Evolutionary conservation across 495 filamentous ascomycete genomes (phyloP).

Genomic region (Neurospora africana): DNA sequence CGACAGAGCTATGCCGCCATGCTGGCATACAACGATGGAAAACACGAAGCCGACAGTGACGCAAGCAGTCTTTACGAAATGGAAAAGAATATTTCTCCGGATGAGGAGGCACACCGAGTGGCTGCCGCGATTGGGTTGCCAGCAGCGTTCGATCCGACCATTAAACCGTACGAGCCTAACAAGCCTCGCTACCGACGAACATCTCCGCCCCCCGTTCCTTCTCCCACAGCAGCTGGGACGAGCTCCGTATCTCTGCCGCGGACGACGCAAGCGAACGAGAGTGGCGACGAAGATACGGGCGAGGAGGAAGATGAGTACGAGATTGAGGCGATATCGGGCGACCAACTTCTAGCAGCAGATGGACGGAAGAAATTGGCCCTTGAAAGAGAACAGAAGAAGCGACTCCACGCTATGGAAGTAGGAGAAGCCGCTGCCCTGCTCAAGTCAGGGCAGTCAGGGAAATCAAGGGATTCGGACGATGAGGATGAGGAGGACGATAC

Average conservation of each 20-base stretch:
- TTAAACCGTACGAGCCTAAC: conserved; percentile 31
- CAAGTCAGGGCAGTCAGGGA: conserved; percentile 13
- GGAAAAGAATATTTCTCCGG: conserved; percentile 32
- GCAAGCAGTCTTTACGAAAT: conserved; percentile 36
- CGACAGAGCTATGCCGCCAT: conserved; percentile 75
- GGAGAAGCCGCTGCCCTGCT: conserved; percentile 40
- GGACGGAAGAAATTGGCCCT: conserved; percentile 12
- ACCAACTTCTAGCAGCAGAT: conserved; percentile 19
- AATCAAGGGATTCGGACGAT: conserved; percentile 17
- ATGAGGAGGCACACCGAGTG: conserved; percentile 62
- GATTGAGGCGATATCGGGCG: conserved; percentile 34
- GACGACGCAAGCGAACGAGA: conserved; percentile 20
- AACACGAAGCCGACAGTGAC: conserved; percentile 44
- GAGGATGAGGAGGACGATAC: conserved; percentile 25
- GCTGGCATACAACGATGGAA: conserved; percentile 52
- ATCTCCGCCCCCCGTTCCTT: conserved; percentile 18
- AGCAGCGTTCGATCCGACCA: conserved; percentile 42
- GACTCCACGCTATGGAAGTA: conserved; percentile 45
- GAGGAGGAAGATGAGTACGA: conserved; percentile 42
- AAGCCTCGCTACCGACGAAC: conserved; percentile 23
- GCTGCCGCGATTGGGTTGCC: conserved; percentile 61
- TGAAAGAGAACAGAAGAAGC: conserved; percentile 34
- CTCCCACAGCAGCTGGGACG: conserved; percentile 16
- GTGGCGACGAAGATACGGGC: conserved; percentile 38
- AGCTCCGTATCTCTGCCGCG: conserved; percentile 11